Evolutionary conservation across 2,329 filamentous ascomycete species (phyloP).

Genomic region (Aureobasidium lini): DNA sequence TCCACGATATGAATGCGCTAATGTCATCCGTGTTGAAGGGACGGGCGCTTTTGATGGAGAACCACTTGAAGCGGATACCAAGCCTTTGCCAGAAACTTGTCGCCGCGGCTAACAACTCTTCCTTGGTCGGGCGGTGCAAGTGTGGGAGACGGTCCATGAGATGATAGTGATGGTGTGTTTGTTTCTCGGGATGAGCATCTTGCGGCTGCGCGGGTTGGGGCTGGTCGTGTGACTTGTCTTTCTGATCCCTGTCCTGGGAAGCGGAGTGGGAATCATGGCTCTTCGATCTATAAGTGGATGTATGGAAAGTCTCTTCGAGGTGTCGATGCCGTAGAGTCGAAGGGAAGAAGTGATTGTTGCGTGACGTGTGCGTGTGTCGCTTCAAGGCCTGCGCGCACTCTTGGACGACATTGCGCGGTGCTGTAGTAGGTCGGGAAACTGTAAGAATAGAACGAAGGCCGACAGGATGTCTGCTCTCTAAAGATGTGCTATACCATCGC

Average conservation of each 20-base stretch:
- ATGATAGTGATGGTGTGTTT: slow-evolving; percentile 15
- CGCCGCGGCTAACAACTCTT: slow-evolving; percentile 84
- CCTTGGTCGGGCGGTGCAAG: slow-evolving; percentile 76
- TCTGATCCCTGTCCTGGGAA: not conserved
- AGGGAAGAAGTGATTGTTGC: not conserved
- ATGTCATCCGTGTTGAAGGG: slow-evolving; percentile 97
- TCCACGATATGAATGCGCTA: slow-evolving; percentile 91
- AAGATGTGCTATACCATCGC: not conserved
- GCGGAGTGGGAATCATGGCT: slow-evolving; percentile 1
- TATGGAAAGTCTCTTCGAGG: slow-evolving; percentile 5
- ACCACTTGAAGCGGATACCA: slow-evolving; percentile 93
- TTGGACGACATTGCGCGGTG: not conserved
- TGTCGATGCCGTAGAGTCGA: slow-evolving; percentile 9
- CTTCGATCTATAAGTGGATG: not conserved
- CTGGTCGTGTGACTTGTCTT: not conserved
- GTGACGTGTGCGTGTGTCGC: slow-evolving; percentile 2
- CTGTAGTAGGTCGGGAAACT: not conserved
- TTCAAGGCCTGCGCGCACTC: not conserved
- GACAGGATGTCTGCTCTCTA: not conserved
- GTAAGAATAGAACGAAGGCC: not conserved
- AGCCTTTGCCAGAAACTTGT: slow-evolving; percentile 88
- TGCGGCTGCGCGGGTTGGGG: not conserved
- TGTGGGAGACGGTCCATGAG: slow-evolving; percentile 58
- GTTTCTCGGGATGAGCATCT: not conserved
- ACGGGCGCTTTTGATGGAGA: slow-evolving; percentile 84